These are phyloP conservation scores for Escovopsis sp. DNA, from an alignment of 2,329 filamentous ascomycete species.

Conservation along the genomic window DNA sequence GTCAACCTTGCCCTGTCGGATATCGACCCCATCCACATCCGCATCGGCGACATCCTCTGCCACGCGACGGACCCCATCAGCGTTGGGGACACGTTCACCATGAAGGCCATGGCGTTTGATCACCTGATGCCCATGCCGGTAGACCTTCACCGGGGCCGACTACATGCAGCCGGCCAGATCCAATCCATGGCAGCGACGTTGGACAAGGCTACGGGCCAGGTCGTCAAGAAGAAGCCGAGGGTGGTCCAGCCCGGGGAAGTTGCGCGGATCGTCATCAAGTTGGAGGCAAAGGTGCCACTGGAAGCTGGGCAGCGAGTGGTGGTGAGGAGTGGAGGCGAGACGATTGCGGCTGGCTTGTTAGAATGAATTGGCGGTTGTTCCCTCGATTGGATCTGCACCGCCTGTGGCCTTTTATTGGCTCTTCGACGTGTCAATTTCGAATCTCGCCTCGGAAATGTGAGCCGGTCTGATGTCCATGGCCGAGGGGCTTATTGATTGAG, in stretches of 20 bases:
- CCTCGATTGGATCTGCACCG: neutral
- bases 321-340: constrained; percentile 64
- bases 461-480: neutral
- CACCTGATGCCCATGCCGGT: constrained; percentile 78
- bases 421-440: neutral
- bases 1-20: constrained; percentile 69
- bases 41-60: constrained; percentile 78
- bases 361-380: constrained; percentile 1
- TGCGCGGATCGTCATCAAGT: constrained; percentile 61
- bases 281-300: constrained; percentile 61
- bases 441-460: neutral
- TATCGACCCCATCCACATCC: constrained; percentile 72
- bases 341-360: constrained; percentile 60
- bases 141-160: constrained; percentile 73
- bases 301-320: constrained; percentile 72
- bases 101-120: constrained; percentile 81
- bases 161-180: constrained; percentile 67
- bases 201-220: constrained; percentile 64
- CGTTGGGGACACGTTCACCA: constrained; percentile 59
- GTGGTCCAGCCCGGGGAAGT: constrained; percentile 68
- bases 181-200: constrained; percentile 55
- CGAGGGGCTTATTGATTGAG: neutral
- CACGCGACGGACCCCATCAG: constrained; percentile 49
- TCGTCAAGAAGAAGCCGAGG: constrained; percentile 69
- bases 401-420: neutral